Evolutionary conservation across 2,329 filamentous ascomycete species (phyloP).

Genomic region (Sporothrix brasiliensis): DNA sequence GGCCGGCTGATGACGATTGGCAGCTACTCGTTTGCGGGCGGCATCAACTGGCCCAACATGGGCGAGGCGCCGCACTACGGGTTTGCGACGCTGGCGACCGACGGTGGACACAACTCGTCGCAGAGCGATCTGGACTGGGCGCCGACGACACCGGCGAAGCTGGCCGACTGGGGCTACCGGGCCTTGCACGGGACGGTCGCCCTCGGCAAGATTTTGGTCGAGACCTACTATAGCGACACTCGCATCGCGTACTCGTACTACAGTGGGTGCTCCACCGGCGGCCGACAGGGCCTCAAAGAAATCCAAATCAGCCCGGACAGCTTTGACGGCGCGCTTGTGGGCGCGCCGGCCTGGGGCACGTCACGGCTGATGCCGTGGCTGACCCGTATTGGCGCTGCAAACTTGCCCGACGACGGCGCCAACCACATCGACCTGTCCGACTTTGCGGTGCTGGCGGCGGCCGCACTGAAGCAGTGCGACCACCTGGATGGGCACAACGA

Average conservation of each 20-base stretch:
- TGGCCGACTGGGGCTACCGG: slow-evolving; percentile 48
- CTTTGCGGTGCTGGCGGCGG: slow-evolving; percentile 46
- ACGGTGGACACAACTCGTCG: slow-evolving; percentile 49
- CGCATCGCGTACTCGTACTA: slow-evolving; percentile 56
- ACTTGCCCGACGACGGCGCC: slow-evolving; percentile 46
- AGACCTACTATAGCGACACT: slow-evolving; percentile 51
- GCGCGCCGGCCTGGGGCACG: slow-evolving; percentile 49
- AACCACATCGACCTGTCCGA: slow-evolving; percentile 49
- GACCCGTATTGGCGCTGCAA: slow-evolving; percentile 49
- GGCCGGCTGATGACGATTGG: slow-evolving; percentile 45
- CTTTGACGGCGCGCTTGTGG: slow-evolving; percentile 61
- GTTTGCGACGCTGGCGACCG: slow-evolving; percentile 50
- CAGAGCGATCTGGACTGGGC: slow-evolving; percentile 46
- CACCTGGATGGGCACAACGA: slow-evolving; percentile 48
- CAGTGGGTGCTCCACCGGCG: slow-evolving; percentile 62
- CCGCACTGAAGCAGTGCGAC: slow-evolving; percentile 49
- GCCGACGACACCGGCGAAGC: slow-evolving; percentile 42
- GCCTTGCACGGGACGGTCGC: slow-evolving; percentile 55
- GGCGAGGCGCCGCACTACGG: slow-evolving; percentile 43
- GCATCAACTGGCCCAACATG: slow-evolving; percentile 43
- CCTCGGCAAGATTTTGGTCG: slow-evolving; percentile 53
- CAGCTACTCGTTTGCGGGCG: slow-evolving; percentile 47
- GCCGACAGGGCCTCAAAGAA: slow-evolving; percentile 60
- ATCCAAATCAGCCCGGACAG: slow-evolving; percentile 57
- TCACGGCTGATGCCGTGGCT: slow-evolving; percentile 48